Conservation (phyloP, 768 basidiomycete species). For the Suillus brevipes region DNA sequence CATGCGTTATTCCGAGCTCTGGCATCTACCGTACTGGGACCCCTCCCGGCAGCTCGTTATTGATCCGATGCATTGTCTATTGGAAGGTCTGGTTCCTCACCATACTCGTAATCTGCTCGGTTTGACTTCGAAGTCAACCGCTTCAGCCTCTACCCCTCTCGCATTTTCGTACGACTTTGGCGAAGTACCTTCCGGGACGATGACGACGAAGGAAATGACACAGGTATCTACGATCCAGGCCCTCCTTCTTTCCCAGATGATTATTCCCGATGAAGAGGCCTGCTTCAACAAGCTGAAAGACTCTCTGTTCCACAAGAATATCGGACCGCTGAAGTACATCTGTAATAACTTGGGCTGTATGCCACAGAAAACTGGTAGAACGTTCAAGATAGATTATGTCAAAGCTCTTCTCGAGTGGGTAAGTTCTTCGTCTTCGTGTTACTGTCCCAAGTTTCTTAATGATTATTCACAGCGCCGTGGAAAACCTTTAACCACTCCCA, state of each 20-base stretch:
- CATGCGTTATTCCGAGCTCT: constrained; percentile 30
- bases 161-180: background rate
- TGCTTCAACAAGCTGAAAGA: background rate
- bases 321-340: background rate
- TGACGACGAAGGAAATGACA: background rate
- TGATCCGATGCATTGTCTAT: constrained; percentile 43
- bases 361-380: background rate
- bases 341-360: constrained; percentile 7
- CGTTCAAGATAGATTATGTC: constrained; percentile 9
- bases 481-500: background rate
- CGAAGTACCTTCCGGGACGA: background rate
- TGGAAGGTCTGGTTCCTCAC: constrained; percentile 7
- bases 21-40: constrained; percentile 38
- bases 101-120: background rate
- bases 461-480: background rate
- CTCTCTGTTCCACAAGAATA: constrained; percentile 11
- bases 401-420: constrained; percentile 14
- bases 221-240: constrained; percentile 12
- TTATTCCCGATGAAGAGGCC: too few species aligned
- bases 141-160: background rate
- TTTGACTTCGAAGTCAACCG: constrained; percentile 2
- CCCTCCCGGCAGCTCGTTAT: constrained; percentile 28
- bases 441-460: background rate
- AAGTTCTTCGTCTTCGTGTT: background rate
- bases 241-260: constrained; percentile 4